phyloP scores from a whole-genome alignment of 805 yeast species.

The Saccharomycopsis capsularis region DNA sequence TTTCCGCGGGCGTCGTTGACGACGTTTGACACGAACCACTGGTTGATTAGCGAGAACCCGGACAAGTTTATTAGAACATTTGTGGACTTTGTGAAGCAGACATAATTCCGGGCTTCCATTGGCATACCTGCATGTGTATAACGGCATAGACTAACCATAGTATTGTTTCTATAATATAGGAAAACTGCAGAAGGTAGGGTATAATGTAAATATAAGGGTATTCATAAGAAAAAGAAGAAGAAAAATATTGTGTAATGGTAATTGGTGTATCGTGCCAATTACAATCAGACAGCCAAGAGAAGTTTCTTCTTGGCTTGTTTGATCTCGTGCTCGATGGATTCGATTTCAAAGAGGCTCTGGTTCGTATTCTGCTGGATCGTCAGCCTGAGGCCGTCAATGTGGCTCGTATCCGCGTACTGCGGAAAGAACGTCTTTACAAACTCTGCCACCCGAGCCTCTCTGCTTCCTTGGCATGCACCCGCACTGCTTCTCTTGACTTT shows the following conservation, averaged over 20 bases:
- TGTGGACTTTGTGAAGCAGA: slow-evolving; percentile 10
- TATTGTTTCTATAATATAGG: no score
- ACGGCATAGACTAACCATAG: no score
- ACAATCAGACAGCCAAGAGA: neutral
- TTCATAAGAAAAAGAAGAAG: no score
- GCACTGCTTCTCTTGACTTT: no score
- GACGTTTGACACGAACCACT: slow-evolving; percentile 29
- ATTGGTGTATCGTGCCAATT: neutral
- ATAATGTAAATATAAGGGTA: neutral
- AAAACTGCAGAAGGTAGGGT: neutral
- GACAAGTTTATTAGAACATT: slow-evolving; percentile 15
- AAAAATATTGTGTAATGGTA: neutral
- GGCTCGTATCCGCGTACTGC: neutral
- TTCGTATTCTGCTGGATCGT: neutral
- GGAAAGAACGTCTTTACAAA: neutral
- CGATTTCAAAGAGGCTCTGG: slow-evolving; percentile 5
- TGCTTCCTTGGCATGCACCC: no score
- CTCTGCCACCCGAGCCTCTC: neutral
- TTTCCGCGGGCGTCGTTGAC: slow-evolving; percentile 26
- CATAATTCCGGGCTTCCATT: no score
- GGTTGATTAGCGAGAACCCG: slow-evolving; percentile 25
- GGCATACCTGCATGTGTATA: no score
- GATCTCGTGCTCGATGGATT: slow-evolving; percentile 11
- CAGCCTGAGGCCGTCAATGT: neutral
- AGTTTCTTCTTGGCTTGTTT: slow-evolving; percentile 8